These are phyloP conservation scores for Pseudophaeomoniella oleicola DNA, from an alignment of 2,329 filamentous ascomycete species.

Conservation along the genomic window DNA sequence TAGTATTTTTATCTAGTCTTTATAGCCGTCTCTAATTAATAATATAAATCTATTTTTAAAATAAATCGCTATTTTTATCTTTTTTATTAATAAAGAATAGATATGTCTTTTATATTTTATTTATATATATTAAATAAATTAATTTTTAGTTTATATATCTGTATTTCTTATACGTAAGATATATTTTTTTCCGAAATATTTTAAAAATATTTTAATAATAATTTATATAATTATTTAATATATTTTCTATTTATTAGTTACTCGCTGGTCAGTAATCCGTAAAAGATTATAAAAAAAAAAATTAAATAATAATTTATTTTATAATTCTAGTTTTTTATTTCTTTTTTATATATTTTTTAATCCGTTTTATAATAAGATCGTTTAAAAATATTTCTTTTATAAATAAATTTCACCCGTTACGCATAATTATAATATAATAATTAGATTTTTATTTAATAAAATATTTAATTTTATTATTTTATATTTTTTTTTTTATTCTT, in stretches of 20 bases:
- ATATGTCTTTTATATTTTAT: constrained; percentile 4
- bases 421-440: background rate
- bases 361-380: background rate
- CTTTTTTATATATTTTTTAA: background rate
- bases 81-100: constrained; percentile 1
- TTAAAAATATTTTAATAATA: background rate
- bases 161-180: background rate
- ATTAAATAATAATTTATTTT: background rate
- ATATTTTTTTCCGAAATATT: background rate
- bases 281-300: too few relatives aligned
- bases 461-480: too few relatives aligned
- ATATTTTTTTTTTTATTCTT: too few relatives aligned
- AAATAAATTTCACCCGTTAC: too few relatives aligned
- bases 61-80: too few relatives aligned
- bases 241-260: too few relatives aligned
- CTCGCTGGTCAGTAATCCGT: too few relatives aligned
- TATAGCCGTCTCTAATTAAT: too few relatives aligned
- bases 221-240: background rate
- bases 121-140: constrained; percentile 2
- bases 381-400: too few relatives aligned
- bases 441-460: background rate
- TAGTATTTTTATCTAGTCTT: background rate
- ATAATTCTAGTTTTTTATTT: too few relatives aligned
- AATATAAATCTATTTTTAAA: too few relatives aligned
- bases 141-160: constrained; percentile 1